Evolutionary conservation across 306 rosid species (phyloP).

Genomic region (Pterocarpus macrocarpus): DNA sequence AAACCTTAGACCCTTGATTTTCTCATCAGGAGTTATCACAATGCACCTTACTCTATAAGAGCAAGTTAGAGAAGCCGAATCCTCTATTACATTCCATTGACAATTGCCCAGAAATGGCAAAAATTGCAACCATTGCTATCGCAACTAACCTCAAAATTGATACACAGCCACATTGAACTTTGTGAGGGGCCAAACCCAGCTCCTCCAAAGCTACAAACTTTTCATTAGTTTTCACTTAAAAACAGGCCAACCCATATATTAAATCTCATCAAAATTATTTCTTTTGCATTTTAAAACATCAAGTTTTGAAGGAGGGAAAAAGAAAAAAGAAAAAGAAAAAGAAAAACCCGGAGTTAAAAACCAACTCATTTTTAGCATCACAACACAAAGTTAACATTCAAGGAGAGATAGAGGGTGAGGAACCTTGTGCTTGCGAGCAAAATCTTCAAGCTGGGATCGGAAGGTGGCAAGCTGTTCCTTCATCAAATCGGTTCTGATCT

Average conservation of each 20-base stretch:
- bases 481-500: constrained; percentile 90
- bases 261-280: constrained; percentile 14
- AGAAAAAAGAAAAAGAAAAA: too few species aligned
- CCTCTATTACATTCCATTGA: neutral
- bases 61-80: neutral
- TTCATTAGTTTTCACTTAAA: neutral
- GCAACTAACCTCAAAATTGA: neutral
- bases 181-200: too few species aligned
- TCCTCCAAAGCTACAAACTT: constrained; percentile 36
- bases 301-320: neutral
- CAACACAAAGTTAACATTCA: neutral
- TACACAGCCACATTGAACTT: too few species aligned
- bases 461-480: constrained; percentile 93
- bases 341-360: too few species aligned
- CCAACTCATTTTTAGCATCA: too few species aligned
- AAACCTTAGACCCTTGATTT: too few species aligned
- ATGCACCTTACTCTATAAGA: neutral
- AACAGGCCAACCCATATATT: neutral
- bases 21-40: neutral
- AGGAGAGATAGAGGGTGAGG: neutral
- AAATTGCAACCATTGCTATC: too few species aligned
- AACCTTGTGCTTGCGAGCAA: constrained; percentile 96
- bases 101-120: neutral
- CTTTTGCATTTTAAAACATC: neutral
- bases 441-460: constrained; percentile 93